A percentile compares a stretch with the other conserved stretches of the same genome.
Evolutionary conservation across 495 filamentous ascomycete genomes (phyloP).

Genomic region (Penicillium waksmanii): DNA sequence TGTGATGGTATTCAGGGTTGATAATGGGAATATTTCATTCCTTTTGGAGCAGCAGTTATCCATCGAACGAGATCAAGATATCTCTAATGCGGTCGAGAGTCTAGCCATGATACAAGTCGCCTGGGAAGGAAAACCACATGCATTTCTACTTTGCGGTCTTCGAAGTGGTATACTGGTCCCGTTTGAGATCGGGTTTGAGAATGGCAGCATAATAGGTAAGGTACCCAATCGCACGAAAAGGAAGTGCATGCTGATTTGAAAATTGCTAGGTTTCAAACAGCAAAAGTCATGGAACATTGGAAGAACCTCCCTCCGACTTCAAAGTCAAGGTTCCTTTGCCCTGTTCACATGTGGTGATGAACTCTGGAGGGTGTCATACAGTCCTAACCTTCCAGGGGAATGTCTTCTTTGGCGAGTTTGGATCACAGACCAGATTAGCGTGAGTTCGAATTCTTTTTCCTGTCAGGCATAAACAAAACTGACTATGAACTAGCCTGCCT

Average conservation of each 20-base stretch:
- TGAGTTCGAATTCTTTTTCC: slow-evolving; percentile 23
- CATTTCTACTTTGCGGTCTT: slow-evolving; percentile 46
- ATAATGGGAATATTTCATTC: slow-evolving; percentile 20
- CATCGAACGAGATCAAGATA: slow-evolving; percentile 27
- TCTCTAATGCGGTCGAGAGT: slow-evolving; percentile 46
- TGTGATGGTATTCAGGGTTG: slow-evolving; percentile 35
- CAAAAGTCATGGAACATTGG: slow-evolving; percentile 33
- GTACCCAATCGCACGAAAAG: neutral
- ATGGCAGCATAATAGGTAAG: slow-evolving; percentile 30
- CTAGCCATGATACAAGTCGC: slow-evolving; percentile 28
- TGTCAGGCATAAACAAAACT: neutral
- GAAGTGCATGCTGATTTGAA: neutral
- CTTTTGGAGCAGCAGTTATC: slow-evolving; percentile 21
- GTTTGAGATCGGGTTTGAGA: slow-evolving; percentile 32
- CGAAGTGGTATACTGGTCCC: slow-evolving; percentile 48
- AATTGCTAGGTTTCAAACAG: slow-evolving; percentile 35
- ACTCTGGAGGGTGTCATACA: slow-evolving; percentile 44
- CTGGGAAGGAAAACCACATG: slow-evolving; percentile 12
- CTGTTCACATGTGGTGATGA: slow-evolving; percentile 45
- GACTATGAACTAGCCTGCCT: slow-evolving; percentile 38
- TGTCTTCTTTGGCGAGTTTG: slow-evolving; percentile 42
- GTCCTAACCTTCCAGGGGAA: slow-evolving; percentile 21
- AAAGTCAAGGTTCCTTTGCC: slow-evolving; percentile 31
- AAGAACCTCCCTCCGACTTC: slow-evolving; percentile 42
- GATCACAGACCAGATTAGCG: slow-evolving; percentile 51